Evolutionary conservation across 805 yeast species (phyloP), one percentile per base, ranked within the genome.

Genomic region (Millerago galiae): DNA sequence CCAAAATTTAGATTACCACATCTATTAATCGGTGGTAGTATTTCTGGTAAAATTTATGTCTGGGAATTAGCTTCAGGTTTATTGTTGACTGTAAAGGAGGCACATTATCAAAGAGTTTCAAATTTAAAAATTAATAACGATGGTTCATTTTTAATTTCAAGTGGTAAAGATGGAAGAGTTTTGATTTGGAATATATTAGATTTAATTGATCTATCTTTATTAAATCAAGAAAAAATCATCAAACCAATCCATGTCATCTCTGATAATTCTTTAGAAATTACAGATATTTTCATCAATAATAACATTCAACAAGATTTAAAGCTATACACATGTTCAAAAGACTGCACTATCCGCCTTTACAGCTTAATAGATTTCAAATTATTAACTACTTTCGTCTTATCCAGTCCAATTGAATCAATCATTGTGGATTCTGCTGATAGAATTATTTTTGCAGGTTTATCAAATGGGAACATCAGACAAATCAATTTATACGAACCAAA

Each of bases 11-110:
- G 75, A 47, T 55, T 72, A 31, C 83, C 83, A 16, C 81, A 83
- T 72, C 57, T 85, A 32, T 61, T 93, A 21, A 81, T 79, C 7
- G 95, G 83, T 35, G 89, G 91, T 46, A 72, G 93, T 41, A 58
- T 68, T 45, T 56, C 81, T n/a, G 98, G 98, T 11, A 75, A 80
- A 50, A 48, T 93, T 13, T 84, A 84, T 56, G 61, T 90, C 1
- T 91, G 98, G 98, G 95, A 88, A 53, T 57, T 90, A 40, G 61
- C 71, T 9, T 82, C 93, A 2, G 98, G 98, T 0, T 63, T 76
- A 18, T 68, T 93, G 37, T 55, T 90, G 18, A 68, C 75, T 37
- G 95, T 79, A 4, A 79, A 77, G 55, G 90, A 85, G 39, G 81
- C 87, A 1, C 98, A 91, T 64, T 91, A 87, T 60, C 97, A 91